A percentile compares a stretch with the other conserved stretches of the same genome.
phyloP scores from a whole-genome alignment of 176 grass and related monocot species.

The Phyllostachys edulis region DNA sequence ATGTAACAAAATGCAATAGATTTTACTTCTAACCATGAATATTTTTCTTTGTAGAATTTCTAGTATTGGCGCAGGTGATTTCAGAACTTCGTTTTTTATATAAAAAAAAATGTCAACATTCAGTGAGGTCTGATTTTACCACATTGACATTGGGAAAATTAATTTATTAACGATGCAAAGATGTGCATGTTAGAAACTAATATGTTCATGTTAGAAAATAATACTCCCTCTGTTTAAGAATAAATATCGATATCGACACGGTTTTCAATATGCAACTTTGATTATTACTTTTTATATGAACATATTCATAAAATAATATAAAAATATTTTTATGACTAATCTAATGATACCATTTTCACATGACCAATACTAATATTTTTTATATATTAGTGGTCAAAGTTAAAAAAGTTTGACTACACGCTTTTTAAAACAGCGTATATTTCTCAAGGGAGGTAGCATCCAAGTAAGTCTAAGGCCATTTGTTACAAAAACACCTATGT shows the following conservation, averaged over 20 bases:
- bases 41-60: neutral
- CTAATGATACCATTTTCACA: no score
- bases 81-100: neutral
- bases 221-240: no score
- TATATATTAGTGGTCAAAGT: no score
- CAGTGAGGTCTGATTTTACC: neutral
- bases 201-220: neutral
- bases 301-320: no score
- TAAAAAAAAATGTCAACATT: neutral
- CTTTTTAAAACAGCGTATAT: no score
- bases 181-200: neutral
- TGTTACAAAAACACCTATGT: neutral
- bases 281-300: no score
- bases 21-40: neutral
- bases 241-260: no score
- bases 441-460: no score
- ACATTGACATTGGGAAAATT: neutral
- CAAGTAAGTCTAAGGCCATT: neutral
- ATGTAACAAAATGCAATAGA: neutral
- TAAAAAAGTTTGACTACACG: no score
- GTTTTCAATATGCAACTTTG: no score
- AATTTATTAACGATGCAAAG: neutral
- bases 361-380: no score
- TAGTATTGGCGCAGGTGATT: neutral
- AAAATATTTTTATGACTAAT: no score